Evolutionary conservation across 2,329 filamentous ascomycete species (phyloP).

Genomic region (Exophiala alcalophila): DNA sequence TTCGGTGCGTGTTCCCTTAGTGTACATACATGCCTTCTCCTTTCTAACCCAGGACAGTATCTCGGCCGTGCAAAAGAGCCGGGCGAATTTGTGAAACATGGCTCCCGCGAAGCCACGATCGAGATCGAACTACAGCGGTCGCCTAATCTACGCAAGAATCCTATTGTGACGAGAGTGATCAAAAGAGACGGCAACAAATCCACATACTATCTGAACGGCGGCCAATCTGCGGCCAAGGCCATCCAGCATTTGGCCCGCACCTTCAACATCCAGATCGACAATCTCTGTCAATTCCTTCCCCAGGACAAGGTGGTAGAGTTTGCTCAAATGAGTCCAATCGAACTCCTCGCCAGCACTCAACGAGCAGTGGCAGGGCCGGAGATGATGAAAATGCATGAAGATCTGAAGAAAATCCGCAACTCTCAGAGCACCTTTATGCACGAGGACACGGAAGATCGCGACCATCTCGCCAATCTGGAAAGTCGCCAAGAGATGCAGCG

Average conservation of each 20-base stretch:
- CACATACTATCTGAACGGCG: slow-evolving; percentile 74
- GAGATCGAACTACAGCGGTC: slow-evolving; percentile 80
- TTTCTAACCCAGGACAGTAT: slow-evolving; percentile 46
- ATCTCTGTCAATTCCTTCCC: slow-evolving; percentile 93
- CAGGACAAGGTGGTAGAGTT: slow-evolving; percentile 97
- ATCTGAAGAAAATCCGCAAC: slow-evolving; percentile 67
- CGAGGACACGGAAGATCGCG: slow-evolving; percentile 57
- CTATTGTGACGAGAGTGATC: slow-evolving; percentile 72
- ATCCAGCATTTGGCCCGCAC: slow-evolving; percentile 65
- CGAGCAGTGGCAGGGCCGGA: slow-evolving; percentile 79
- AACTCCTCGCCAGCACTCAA: slow-evolving; percentile 80
- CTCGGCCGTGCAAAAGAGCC: slow-evolving; percentile 81
- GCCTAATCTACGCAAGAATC: slow-evolving; percentile 54
- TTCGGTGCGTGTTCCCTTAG: slow-evolving; percentile 42
- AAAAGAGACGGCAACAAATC: slow-evolving; percentile 77
- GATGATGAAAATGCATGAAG: slow-evolving; percentile 74
- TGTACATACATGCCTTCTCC: slow-evolving; percentile 8
- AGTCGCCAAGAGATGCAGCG: slow-evolving; percentile 70
- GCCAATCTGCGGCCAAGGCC: slow-evolving; percentile 57
- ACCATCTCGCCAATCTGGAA: slow-evolving; percentile 65
- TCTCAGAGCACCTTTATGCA: slow-evolving; percentile 64
- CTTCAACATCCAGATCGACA: slow-evolving; percentile 92
- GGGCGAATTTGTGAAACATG: slow-evolving; percentile 91
- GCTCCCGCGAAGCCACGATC: slow-evolving; percentile 70
- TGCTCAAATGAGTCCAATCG: slow-evolving; percentile 74